phyloP scores from a whole-genome alignment of 495 filamentous ascomycete genomes.

The Penicillium egyptiacum region DNA sequence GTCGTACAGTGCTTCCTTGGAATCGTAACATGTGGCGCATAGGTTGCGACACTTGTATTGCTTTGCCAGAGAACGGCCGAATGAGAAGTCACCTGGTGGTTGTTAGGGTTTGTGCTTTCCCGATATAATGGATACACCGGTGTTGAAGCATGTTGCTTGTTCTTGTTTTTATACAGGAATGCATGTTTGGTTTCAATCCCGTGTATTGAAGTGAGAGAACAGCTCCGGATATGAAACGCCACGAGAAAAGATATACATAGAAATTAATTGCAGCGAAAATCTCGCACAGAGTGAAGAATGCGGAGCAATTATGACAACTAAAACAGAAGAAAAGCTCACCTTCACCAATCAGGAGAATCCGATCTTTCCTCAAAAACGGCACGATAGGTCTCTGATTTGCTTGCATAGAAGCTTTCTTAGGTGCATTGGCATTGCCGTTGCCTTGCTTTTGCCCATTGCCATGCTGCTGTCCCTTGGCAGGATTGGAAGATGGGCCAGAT shows the following conservation, averaged over 20 bases:
- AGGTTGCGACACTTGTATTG: slow-evolving; percentile 69
- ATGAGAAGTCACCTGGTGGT: slow-evolving; percentile 74
- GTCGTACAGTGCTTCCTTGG: slow-evolving; percentile 46
- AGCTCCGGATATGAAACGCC: too few relatives aligned
- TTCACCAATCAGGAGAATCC: slow-evolving; percentile 85
- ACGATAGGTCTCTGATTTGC: slow-evolving; percentile 56
- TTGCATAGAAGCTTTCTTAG: slow-evolving; percentile 23
- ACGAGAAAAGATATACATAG: neutral
- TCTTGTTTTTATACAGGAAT: slow-evolving; percentile 3
- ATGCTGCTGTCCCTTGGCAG: slow-evolving; percentile 4
- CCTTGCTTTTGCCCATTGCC: slow-evolving; percentile 6
- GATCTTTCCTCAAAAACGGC: slow-evolving; percentile 69
- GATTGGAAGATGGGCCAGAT: neutral
- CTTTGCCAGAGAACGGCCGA: slow-evolving; percentile 69
- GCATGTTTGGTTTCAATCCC: slow-evolving; percentile 6
- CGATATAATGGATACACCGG: neutral
- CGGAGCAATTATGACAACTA: neutral
- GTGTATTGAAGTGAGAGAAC: neutral
- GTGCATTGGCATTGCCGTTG: neutral
- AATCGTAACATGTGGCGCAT: slow-evolving; percentile 64
- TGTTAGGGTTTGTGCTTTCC: slow-evolving; percentile 14
- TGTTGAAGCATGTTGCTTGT: neutral
- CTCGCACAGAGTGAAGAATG: neutral
- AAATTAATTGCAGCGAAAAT: neutral
- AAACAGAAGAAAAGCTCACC: slow-evolving; percentile 44